phyloP scores from a whole-genome alignment of 352 stramenopile genomes.

The Phytophthora cactorum region DNA sequence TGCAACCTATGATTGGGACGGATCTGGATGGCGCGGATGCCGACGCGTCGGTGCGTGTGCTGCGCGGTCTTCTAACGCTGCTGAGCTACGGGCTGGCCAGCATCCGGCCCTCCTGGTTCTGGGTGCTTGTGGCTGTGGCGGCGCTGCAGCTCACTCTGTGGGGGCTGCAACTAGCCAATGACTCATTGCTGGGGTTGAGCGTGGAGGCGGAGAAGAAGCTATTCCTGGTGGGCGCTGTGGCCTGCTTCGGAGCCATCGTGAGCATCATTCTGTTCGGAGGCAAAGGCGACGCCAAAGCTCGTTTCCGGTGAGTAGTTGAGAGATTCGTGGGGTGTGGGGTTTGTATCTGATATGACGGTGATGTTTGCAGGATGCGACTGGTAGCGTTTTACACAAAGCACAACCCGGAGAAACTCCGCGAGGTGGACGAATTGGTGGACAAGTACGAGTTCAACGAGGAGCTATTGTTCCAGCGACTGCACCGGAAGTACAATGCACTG shows the following conservation, averaged over 20 bases:
- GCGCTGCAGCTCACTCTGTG: conserved; percentile 62
- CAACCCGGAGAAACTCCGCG: conserved; percentile 69
- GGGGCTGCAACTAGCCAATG: conserved; percentile 50
- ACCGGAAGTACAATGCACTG: conserved; percentile 82
- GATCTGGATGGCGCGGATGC: conserved; percentile 39
- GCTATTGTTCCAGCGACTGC: conserved; percentile 73
- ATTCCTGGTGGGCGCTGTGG: conserved; percentile 44
- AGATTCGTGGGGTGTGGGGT: background rate
- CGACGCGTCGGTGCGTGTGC: conserved; percentile 54
- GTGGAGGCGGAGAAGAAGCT: conserved; percentile 52
- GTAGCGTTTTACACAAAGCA: conserved; percentile 76
- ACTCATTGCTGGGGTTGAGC: conserved; percentile 46
- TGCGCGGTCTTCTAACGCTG: conserved; percentile 68
- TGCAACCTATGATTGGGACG: conserved; percentile 37
- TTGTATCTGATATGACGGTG: conserved; percentile 7
- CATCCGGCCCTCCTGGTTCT: conserved; percentile 50
- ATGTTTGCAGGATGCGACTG: conserved; percentile 49
- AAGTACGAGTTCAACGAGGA: conserved; percentile 86
- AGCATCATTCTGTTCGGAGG: conserved; percentile 59
- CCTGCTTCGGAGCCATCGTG: conserved; percentile 55
- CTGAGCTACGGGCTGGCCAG: conserved; percentile 55
- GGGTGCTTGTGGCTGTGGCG: conserved; percentile 48
- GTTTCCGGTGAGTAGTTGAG: conserved; percentile 50
- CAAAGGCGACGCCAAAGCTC: conserved; percentile 39
- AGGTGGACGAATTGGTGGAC: conserved; percentile 67